phyloP scores from a whole-genome alignment of 768 basidiomycete genomes.

The Pilatotrama ljubarskyi region DNA sequence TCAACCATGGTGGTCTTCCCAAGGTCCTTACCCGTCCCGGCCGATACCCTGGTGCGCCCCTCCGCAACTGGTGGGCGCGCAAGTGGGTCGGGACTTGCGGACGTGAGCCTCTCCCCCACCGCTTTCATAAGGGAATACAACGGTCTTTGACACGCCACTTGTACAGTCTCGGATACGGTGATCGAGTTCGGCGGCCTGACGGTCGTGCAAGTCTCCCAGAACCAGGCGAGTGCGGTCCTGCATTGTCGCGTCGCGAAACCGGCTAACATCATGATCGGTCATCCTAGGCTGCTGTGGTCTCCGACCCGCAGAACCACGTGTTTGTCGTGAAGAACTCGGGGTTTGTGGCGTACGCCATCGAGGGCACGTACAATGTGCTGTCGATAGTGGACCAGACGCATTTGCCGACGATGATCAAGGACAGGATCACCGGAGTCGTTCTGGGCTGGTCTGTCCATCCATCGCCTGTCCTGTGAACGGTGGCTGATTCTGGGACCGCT shows the following conservation, averaged over 20 bases:
- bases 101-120: slow-evolving; percentile 35
- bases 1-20: slow-evolving; percentile 82
- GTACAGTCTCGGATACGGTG: slow-evolving; percentile 75
- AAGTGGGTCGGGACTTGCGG: slow-evolving; percentile 69
- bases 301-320: slow-evolving; percentile 73
- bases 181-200: slow-evolving; percentile 80
- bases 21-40: slow-evolving; percentile 75
- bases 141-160: neutral
- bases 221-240: slow-evolving; percentile 45
- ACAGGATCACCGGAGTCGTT: slow-evolving; percentile 57
- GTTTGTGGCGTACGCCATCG: slow-evolving; percentile 74
- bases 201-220: slow-evolving; percentile 86
- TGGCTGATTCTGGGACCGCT: neutral
- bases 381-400: slow-evolving; percentile 87
- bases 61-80: slow-evolving; percentile 85
- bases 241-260: neutral
- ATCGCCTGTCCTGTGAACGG: neutral
- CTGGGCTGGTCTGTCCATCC: slow-evolving; percentile 52
- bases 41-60: slow-evolving; percentile 73
- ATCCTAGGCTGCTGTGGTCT: slow-evolving; percentile 61
- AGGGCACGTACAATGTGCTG: slow-evolving; percentile 74
- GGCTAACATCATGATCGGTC: neutral
- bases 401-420: slow-evolving; percentile 57
- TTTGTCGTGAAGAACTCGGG: slow-evolving; percentile 81
- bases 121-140: neutral